A percentile compares a stretch with the other conserved stretches of the same genome.
These are phyloP conservation scores for Monosporozyma aerobia DNA, from an alignment of 805 yeast species.

Conservation along the genomic window DNA sequence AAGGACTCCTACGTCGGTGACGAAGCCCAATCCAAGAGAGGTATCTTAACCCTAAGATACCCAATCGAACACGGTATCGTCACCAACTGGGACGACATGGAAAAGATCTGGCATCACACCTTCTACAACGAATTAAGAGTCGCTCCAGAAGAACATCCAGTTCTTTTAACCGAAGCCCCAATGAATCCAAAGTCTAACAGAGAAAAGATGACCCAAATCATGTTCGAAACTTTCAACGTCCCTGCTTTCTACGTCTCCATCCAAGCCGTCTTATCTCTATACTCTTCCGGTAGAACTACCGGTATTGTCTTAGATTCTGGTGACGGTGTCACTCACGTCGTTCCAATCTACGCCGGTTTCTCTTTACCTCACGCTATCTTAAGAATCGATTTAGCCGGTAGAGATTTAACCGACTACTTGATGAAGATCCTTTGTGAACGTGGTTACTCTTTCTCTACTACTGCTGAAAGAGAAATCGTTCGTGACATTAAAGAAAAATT, in stretches of 20 bases:
- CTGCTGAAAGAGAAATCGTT: conserved; percentile 97
- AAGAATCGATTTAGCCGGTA: conserved; percentile 99
- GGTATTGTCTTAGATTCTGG: conserved; percentile 99
- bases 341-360: conserved; percentile 99
- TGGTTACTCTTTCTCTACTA: conserved; percentile 97
- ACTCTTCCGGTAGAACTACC: conserved; percentile 99
- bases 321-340: conserved; percentile 99
- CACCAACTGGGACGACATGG: conserved; percentile 99
- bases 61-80: conserved; percentile 99
- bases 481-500: conserved; percentile 91
- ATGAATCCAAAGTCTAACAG: conserved; percentile 99
- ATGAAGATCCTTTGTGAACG: conserved; percentile 98
- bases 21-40: conserved; percentile 99
- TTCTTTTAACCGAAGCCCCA: conserved; percentile 98
- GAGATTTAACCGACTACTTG: conserved; percentile 98
- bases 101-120: conserved; percentile 99
- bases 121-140: conserved; percentile 99
- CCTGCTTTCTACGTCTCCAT: conserved; percentile 99
- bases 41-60: conserved; percentile 96
- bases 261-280: conserved; percentile 96
- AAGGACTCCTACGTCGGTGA: conserved; percentile 99
- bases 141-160: conserved; percentile 99
- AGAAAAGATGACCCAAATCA: conserved; percentile 99
- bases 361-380: conserved; percentile 96
- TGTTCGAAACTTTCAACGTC: conserved; percentile 98